phyloP scores from a whole-genome alignment of 306 rosid species.

The Cicer judaicum region DNA sequence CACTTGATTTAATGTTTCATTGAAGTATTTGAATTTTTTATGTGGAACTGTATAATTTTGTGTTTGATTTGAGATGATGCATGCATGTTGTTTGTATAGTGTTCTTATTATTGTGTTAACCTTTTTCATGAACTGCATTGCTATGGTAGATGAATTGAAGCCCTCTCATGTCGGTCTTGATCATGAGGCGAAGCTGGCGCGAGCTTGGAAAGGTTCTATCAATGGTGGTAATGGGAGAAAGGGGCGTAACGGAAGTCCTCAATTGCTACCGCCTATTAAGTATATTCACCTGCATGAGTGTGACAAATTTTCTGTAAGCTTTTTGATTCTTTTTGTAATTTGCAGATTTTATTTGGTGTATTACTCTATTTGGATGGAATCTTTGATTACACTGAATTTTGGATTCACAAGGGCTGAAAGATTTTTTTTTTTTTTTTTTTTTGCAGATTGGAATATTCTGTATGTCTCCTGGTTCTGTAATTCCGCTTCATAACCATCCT shows the following conservation, averaged over 20 bases:
- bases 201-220: slow-evolving; percentile 39
- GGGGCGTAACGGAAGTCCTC: slow-evolving; percentile 39
- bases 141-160: slow-evolving; percentile 48
- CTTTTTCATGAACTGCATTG: slow-evolving; percentile 26
- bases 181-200: slow-evolving; percentile 48
- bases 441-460: slow-evolving; percentile 89
- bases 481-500: slow-evolving; percentile 91
- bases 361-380: slow-evolving; percentile 18
- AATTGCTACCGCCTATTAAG: slow-evolving; percentile 46
- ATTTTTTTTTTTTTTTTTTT: slow-evolving; percentile 18
- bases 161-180: slow-evolving; percentile 57
- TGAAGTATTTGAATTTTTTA: background rate
- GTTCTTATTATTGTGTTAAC: slow-evolving; percentile 28
- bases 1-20: background rate
- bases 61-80: slow-evolving; percentile 36
- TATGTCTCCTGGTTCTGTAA: slow-evolving; percentile 74
- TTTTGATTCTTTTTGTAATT: background rate
- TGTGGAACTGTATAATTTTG: slow-evolving; percentile 21
- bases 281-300: slow-evolving; percentile 58
- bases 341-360: background rate
- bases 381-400: slow-evolving; percentile 29
- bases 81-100: slow-evolving; percentile 9
- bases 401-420: slow-evolving; percentile 23
- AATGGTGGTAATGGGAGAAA: slow-evolving; percentile 48
- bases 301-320: slow-evolving; percentile 55